Conservation (phyloP, 768 basidiomycete genomes). For the Leucosporidium yakuticum region DNA sequence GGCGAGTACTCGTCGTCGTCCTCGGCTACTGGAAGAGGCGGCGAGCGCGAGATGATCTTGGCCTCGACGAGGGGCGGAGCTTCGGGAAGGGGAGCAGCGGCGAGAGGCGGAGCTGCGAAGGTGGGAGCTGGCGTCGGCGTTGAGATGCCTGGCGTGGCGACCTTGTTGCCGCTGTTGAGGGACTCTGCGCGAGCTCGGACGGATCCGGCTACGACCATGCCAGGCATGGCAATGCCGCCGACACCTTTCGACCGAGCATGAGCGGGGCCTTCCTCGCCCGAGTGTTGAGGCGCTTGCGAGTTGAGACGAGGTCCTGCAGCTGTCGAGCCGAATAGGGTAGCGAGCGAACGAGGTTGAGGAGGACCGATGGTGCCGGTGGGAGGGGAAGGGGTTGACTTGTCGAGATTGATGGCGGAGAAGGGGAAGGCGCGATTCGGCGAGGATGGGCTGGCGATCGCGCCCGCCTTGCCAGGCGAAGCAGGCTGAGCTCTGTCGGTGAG, state of each 20-base stretch:
- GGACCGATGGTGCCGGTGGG: not conserved
- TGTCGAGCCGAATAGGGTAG: slow-evolving; percentile 14
- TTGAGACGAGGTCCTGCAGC: slow-evolving; percentile 21
- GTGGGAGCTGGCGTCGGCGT: too few species aligned
- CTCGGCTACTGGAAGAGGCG: not conserved
- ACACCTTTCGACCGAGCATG: slow-evolving; percentile 11
- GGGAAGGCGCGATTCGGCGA: not conserved
- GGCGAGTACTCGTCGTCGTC: too few species aligned
- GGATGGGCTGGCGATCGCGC: not conserved
- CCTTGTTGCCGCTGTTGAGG: not conserved
- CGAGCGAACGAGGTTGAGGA: slow-evolving; percentile 4
- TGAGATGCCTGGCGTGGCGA: too few species aligned
- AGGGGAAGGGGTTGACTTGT: not conserved
- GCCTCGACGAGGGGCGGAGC: slow-evolving; percentile 20
- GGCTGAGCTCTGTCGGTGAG: not conserved
- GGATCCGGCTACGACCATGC: slow-evolving; percentile 2
- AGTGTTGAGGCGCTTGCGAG: not conserved
- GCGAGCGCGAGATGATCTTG: slow-evolving; percentile 17
- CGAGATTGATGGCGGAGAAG: not conserved
- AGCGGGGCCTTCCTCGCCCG: not conserved
- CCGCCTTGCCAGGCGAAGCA: not conserved
- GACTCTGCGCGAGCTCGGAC: not conserved
- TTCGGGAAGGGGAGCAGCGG: not conserved
- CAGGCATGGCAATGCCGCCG: slow-evolving; percentile 10
- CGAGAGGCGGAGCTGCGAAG: too few species aligned